Evolutionary conservation across 2,329 filamentous ascomycete genomes (phyloP), one percentile per base, ranked within the genome.

Genomic region (Sporothrix brunneoviolacea): DNA sequence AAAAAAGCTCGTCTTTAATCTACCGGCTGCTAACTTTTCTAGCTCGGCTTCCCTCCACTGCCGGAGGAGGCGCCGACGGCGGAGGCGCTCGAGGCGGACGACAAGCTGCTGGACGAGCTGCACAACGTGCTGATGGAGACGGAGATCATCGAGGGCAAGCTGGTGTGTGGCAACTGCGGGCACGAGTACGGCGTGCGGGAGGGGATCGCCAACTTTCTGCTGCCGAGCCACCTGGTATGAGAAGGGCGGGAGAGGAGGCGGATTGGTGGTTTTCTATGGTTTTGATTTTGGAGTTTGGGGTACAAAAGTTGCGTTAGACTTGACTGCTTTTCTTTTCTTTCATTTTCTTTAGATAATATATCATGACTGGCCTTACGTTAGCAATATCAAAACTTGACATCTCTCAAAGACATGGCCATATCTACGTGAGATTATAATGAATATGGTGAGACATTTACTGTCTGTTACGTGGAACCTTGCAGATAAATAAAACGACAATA

Each of bases 111-210:
- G 54, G 79, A 77, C 60, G 88, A 95, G 59, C 69, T 96, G 62
- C 91, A 97, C 67, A 78, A 80, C 19, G 67, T 96, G 49, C 73
- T 97, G 33, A 75, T 96, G 59, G 88, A 97, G 76, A 98, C 93
- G 53, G 86, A 90, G 61, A 87, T 98, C 53, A 78, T 82, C 33
- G 87, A 91, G 69, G 93, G 93, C 3, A 91, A 88, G 69, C 75
- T 98, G 57, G 86, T 91, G 5, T 98, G 93, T 66, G 90, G 81
- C 42, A 87, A 86, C 68, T 98, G 93, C 65, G 88, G 87, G 42
- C 91, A 97, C 65, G 88, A 95, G 72, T 98, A 97, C 68, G 83
- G 83, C 53, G 84, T 98, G 56, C 91, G 93, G 65, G 91, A 98
- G 70, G 93, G 93, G 5, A 95, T 97, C 66, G 89, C 90, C 53